A percentile compares a stretch with the other conserved stretches of the same genome.
These are phyloP conservation scores for Hortiboletus campestris DNA, from an alignment of 768 basidiomycete genomes.

Conservation along the genomic window DNA sequence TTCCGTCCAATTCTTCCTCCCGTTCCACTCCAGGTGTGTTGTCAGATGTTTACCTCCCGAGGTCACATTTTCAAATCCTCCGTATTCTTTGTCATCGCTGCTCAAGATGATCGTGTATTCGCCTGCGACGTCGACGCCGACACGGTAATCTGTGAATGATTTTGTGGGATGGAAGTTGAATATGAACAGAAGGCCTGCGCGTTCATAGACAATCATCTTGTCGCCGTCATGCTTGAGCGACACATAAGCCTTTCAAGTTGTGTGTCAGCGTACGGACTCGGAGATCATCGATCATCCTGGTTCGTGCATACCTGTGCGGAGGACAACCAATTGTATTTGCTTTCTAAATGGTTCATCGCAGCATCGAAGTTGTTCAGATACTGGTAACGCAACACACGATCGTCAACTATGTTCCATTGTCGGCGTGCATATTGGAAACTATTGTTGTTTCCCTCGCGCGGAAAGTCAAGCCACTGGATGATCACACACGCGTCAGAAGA, in stretches of 20 bases:
- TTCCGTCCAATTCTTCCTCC: constrained; percentile 87
- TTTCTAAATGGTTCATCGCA: constrained; percentile 86
- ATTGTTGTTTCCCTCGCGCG: constrained; percentile 91
- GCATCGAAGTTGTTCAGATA: constrained; percentile 93
- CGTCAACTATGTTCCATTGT: constrained; percentile 95
- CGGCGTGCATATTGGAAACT: constrained; percentile 97
- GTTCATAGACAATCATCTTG: constrained; percentile 93
- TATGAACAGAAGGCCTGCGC: constrained; percentile 89
- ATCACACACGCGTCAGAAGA: neutral
- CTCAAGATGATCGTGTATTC: constrained; percentile 80
- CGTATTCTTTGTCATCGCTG: constrained; percentile 85
- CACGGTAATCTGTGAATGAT: constrained; percentile 91
- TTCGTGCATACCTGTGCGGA: constrained; percentile 60
- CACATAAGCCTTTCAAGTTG: constrained; percentile 66
- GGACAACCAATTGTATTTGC: constrained; percentile 80
- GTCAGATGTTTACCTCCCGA: constrained; percentile 70
- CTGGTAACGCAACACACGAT: constrained; percentile 80
- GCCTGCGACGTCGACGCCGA: constrained; percentile 83
- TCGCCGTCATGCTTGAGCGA: constrained; percentile 92
- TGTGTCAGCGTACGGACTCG: constrained; percentile 10
- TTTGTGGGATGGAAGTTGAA: constrained; percentile 96
- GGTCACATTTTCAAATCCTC: constrained; percentile 83
- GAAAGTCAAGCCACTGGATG: constrained; percentile 96
- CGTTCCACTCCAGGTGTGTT: constrained; percentile 87
- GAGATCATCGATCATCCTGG: neutral